Evolutionary conservation across 768 basidiomycete species (phyloP).

Genomic region (Trametes maxima): DNA sequence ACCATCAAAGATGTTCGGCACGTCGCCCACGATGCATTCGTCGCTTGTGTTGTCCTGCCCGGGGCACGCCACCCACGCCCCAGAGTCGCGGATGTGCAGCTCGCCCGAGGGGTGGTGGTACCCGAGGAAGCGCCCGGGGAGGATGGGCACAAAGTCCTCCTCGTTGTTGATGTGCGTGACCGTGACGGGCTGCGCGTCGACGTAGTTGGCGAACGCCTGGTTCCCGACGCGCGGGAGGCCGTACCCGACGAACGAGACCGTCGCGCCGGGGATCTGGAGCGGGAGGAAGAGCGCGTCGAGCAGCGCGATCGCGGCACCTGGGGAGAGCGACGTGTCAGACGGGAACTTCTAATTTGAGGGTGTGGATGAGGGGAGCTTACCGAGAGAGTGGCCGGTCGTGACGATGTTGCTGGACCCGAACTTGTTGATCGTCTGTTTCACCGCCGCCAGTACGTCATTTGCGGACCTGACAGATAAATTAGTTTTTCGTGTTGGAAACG

Average conservation of each 20-base stretch:
- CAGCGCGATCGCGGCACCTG: constrained; percentile 55
- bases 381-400: constrained; percentile 47
- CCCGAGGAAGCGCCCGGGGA: constrained; percentile 40
- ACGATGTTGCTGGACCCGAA: constrained; percentile 43
- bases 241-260: constrained; percentile 31
- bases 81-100: constrained; percentile 42
- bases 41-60: constrained; percentile 60
- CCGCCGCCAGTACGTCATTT: constrained; percentile 45
- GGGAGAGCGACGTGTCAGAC: not conserved
- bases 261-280: constrained; percentile 45
- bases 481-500: not conserved
- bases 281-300: constrained; percentile 56
- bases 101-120: constrained; percentile 48
- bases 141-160: constrained; percentile 42
- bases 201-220: constrained; percentile 59
- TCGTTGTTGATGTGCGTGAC: constrained; percentile 60
- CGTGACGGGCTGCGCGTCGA: constrained; percentile 45
- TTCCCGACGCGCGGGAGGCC: constrained; percentile 50
- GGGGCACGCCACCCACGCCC: constrained; percentile 56
- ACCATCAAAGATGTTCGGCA: constrained; percentile 50
- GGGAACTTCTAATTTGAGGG: not conserved
- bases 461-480: constrained; percentile 38
- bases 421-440: constrained; percentile 41
- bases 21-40: constrained; percentile 56
- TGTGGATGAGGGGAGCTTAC: constrained; percentile 16